Percentiles rank a stretch among this genome's conserved stretches.
These are phyloP conservation scores for Bipolaris oryzae DNA, from an alignment of 2,329 filamentous ascomycete species.

Conservation along the genomic window DNA sequence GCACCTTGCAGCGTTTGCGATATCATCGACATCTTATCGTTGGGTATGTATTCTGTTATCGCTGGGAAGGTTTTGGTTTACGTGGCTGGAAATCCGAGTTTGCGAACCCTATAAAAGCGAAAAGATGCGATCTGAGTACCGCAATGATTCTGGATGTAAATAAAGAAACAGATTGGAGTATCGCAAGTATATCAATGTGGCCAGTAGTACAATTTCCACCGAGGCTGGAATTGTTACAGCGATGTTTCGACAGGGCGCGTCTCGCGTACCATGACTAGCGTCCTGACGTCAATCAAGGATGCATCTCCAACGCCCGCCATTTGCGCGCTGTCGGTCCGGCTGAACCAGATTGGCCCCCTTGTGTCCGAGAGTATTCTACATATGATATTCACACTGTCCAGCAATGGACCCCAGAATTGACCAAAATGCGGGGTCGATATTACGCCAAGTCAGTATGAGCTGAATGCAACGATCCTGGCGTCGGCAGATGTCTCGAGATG, in stretches of 20 bases:
- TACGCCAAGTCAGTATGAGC: background rate
- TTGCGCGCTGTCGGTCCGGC: slow-evolving; percentile 3
- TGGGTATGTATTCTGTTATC: background rate
- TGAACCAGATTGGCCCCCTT: slow-evolving; percentile 1
- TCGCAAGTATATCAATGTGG: slow-evolving; percentile 12
- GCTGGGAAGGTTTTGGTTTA: background rate
- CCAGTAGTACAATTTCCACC: slow-evolving; percentile 7
- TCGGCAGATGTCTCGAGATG: background rate
- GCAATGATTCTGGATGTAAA: background rate
- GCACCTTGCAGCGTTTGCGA: slow-evolving; percentile 64
- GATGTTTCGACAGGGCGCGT: slow-evolving; percentile 15
- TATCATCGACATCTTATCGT: slow-evolving; percentile 39
- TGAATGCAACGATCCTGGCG: background rate
- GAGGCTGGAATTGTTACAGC: slow-evolving; percentile 9
- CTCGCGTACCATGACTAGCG: slow-evolving; percentile 13
- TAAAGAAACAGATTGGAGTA: background rate
- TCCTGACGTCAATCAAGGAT: slow-evolving; percentile 17
- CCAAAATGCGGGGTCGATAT: background rate
- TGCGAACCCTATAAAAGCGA: background rate
- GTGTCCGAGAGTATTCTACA: no score
- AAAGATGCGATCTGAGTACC: background rate
- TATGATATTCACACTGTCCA: background rate
- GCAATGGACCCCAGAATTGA: background rate
- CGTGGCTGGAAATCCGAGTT: background rate
- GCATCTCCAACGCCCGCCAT: slow-evolving; percentile 8